Evolutionary conservation across 2,329 filamentous ascomycete species (phyloP).

Genomic region (Acarospora socialis): DNA sequence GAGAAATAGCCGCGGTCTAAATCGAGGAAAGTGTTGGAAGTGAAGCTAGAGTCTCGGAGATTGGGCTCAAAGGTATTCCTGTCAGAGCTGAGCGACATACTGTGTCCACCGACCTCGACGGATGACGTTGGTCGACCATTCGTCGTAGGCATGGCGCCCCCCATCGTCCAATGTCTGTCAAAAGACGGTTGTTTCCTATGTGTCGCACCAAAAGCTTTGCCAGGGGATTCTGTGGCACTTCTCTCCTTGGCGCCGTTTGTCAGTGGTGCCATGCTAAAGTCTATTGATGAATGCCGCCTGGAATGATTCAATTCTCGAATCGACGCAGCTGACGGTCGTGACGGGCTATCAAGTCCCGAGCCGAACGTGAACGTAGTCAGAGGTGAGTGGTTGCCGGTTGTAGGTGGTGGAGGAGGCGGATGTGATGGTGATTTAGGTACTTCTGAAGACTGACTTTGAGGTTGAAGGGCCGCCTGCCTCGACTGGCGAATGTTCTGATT

Average conservation of each 20-base stretch:
- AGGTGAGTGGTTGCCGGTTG: conserved; percentile 25
- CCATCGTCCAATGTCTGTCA: conserved; percentile 45
- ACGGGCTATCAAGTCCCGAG: conserved; percentile 27
- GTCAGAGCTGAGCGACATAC: conserved; percentile 8
- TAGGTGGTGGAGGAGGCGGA: conserved; percentile 11
- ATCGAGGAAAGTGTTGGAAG: conserved; percentile 34
- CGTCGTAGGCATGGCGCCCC: conserved; percentile 21
- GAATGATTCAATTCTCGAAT: conserved; percentile 72
- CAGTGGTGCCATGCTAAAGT: no score
- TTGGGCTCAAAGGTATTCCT: conserved; percentile 20
- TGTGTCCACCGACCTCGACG: conserved; percentile 4
- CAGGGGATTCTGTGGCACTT: conserved; percentile 15
- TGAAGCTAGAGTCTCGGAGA: conserved; percentile 16
- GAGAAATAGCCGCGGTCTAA: conserved; percentile 88
- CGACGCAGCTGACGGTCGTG: conserved; percentile 62
- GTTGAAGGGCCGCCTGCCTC: conserved; percentile 6
- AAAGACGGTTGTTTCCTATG: conserved; percentile 45
- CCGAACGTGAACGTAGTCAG: conserved; percentile 30
- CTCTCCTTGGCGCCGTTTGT: conserved; percentile 11
- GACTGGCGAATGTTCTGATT: conserved; percentile 10
- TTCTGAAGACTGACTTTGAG: conserved; percentile 9
- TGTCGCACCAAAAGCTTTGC: conserved; percentile 18
- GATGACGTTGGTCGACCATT: conserved; percentile 21
- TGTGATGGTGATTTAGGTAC: conserved; percentile 10
- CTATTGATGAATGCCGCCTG: conserved; percentile 75